Evolutionary conservation across 2,329 filamentous ascomycete species (phyloP), one percentile per base, ranked within the genome.

Genomic region (Tolypocladium cylindrosporum): DNA sequence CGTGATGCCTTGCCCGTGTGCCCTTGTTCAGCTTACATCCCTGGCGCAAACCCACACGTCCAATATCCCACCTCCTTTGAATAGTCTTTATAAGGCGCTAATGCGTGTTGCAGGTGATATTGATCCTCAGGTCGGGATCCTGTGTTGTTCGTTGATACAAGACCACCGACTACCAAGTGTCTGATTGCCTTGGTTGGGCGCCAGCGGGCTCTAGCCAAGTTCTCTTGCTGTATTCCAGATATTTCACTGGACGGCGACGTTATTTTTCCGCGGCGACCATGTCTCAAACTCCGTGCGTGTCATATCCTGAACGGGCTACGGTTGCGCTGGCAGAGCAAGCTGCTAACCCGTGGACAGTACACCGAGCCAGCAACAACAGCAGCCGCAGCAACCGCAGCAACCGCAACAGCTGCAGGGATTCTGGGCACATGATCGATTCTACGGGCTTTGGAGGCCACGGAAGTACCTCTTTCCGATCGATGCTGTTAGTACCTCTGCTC

Each of bases 391-490:
- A 10, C 21, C 31, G 31, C 43, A 8, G 34, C 45, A 19, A 14
- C 14, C 21, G 31, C 55, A 43, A 40, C 24, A 34, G 31, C 39
- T 54, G n/a, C 64, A 66, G 57, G 71, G 70, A 1, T 69, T 65
- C 58, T 72, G 70, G 65, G 86, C 89, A 68, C 86, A 91, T 72
- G 87, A 84, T 24, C 82, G 89, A 57, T 77, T 77, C 61, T 93
- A 90, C 69, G 86, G 89, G 68, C 81, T 80, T 31, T 90, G 79
- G 71, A 80, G 81, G 61, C 81, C 76, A 64, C 86, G 86, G 57
- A 83, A 86, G 64, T 93, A 93, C 70, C 78, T 90, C 73, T 84
- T 88, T 62, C 90, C 90, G 27, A 88, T 89, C 70, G 90, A 94
- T 70, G 84, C 88, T 73, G 86, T 88, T 75, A 72, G 77, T 45